Evolutionary conservation across 345 rosid genomes (phyloP), one percentile per base, ranked within the genome.

Genomic region (Pugionium dolabratum): DNA sequence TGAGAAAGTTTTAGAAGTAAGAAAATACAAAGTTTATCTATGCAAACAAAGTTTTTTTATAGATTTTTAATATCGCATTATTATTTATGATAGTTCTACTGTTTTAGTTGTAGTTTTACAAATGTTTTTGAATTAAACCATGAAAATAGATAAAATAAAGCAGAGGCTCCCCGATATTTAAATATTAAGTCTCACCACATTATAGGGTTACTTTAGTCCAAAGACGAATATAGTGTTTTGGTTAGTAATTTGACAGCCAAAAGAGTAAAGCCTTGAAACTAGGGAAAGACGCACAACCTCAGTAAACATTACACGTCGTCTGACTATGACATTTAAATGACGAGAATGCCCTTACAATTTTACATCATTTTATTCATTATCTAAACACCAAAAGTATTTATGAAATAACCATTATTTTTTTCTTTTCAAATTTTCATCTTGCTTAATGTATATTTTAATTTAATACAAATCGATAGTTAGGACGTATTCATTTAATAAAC

Each of bases 231-330:
- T n/a, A 44, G 32, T 42, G 25, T 54, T 70, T 70, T 32, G 63
- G 51, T 55, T 40, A 7, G 36, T 41, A 4, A 4, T 34, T 34
- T 34, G 9, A 40, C 2, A 2, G 0, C 4, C 11, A n/a, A 53
- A 44, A 37, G 54, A 43, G 52, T 34, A 74, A 74, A 74, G 73
- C 77, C 77, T 59, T 74, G 63, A 74, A 74, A 61, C 69, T 67
- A 59, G 64, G 72, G 77, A 48, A 67, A 54, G 72, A 73, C 50
- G 42, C 18, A 37, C 58, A 35, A 41, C 44, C 36, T 34, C 44
- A 59, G 50, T 43, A 29, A 45, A 26, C 37, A 63, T 37, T 54
- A 52, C 27, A 64, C 33, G 26, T 30, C 37, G 30, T 32, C 52
- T 8, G 39, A 29, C 10, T 39, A 30, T 31, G 3, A 18, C 2